Base-by-base conservation (phyloP, 768 basidiomycete species). In the Amanita pseudoporphyria region DNA sequence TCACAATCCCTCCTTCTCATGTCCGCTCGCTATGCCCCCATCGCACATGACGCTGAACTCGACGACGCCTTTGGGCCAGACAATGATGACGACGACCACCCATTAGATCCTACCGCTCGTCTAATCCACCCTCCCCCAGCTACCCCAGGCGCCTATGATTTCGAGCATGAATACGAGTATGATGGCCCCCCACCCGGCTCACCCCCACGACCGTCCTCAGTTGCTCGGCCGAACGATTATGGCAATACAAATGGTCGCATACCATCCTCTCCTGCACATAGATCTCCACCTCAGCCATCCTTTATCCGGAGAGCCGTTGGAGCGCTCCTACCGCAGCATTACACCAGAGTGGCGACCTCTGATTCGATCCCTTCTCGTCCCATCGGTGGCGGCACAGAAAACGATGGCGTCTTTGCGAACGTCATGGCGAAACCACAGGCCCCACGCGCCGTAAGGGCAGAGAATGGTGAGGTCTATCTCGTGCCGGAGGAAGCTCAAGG, bases 331-430 rank as follows among this genome's bases (percentile, higher is more conserved):
- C 86, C 87, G 2, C 77, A 77, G 10, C 79, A 82, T 53, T 87
- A 88, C 58, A 64, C 72, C 30, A 71, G 66, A 2, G 65, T 79
- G 31, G 73, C 79, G 1, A 72, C 72, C 16, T 61, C 67, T 7
- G 67, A 67, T 0, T 62, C 64, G 5, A 13, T 30, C 12, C 53
- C 60, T 41, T 56, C 68, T 5, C 56, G 63, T 52, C 59, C 59
- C 14, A 62, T 68, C n/a, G 88, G 88, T 28, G 82, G 82, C 6
- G 88, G 87, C 0, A 71, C 69, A 14, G 79, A 90, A 26, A 92
- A 94, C 58, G 93, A 96, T 57, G 96, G 96, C 2, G 94, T 98
- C 7, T 99, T 97, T 60, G 82, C 87, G 26, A 99, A 98, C 60
- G 81, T 99, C 32, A 82, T 79, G 56, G 95, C 95, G 1, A 96